Base-by-base conservation (phyloP, 352 stramenopile genomes). In the Thalassiosira hispida region DNA sequence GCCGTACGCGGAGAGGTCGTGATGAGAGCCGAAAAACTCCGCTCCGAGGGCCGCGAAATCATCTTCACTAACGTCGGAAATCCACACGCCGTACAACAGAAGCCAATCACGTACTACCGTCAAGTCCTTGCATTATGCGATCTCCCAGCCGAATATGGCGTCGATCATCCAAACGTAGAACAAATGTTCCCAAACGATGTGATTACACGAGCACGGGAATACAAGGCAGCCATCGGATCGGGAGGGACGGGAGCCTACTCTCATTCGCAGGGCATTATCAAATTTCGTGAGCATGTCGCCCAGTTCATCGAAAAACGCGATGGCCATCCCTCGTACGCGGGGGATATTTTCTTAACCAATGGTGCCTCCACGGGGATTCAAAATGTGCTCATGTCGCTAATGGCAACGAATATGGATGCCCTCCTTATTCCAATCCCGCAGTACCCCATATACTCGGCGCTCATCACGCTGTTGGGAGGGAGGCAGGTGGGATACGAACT, bases 31-130 rank as follows among this genome's bases (percentile, higher is more conserved):
- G 85, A 95, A 74, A 90, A 74, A 63, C 94, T 91, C 72, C 91
- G 78, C 0, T 94, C 93, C 80, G 95, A 98, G 87, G 93, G 97
- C 72, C n/a, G n/a, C n/a, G n/a, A n/a, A n/a, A 96, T 99, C 79
- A 96, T 98, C 71, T 97, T 96, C 79, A 98, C 96, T 88, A 99
- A 99, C 90, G 98, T 99, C 79, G 97, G 97, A 64, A 99, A 99
- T 90, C 97, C 97, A 44, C 96, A 98, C 57, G 95, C 97, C 27
- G 93, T 99, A 29, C 94, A 97, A 68, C 96, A 99, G 86, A 81
- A 96, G 88, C 95, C 96, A 5, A 95, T 98, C 57, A 96, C 96
- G 60, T 96, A 91, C 87, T 89, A 91, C 14, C 73, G 92, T 4
- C 90, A 95, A 77, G 90, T 95, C 29, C 66, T 93, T 68, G 84